Percentiles rank a stretch among this genome's conserved stretches.
These are phyloP conservation scores for Botrytis aclada DNA, from an alignment of 2,329 filamentous ascomycete genomes.

Conservation along the genomic window DNA sequence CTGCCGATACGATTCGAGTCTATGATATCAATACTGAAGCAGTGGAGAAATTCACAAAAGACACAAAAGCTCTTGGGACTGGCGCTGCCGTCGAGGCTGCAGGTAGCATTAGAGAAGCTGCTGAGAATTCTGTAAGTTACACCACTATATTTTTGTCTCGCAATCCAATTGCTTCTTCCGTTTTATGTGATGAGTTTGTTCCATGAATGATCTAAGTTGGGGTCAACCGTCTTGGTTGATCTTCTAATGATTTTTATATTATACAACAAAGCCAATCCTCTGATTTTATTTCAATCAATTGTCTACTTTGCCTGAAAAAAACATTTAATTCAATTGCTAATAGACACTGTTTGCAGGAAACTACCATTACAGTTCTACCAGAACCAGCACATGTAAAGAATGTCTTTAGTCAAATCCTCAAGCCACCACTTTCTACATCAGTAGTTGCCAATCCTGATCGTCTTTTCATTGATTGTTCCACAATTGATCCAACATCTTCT, in stretches of 20 bases:
- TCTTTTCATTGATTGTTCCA: constrained; percentile 93
- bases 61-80: constrained; percentile 35
- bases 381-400: constrained; percentile 83
- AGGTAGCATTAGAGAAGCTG: constrained; percentile 57
- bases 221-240: constrained; percentile 32
- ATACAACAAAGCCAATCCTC: constrained; percentile 37
- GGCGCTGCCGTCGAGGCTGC: constrained; percentile 54
- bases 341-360: constrained; percentile 56
- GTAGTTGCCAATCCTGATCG: constrained; percentile 54
- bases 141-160: constrained; percentile 8
- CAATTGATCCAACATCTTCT: constrained; percentile 88
- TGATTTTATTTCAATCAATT: constrained; percentile 26
- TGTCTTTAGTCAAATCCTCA: constrained; percentile 76
- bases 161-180: constrained; percentile 18
- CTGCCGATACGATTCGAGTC: constrained; percentile 59
- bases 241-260: constrained; percentile 34
- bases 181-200: constrained; percentile 36
- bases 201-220: constrained; percentile 37
- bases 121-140: constrained; percentile 61
- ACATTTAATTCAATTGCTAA: not conserved
- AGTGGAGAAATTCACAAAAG: constrained; percentile 55
- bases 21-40: constrained; percentile 62
- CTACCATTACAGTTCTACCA: constrained; percentile 83
- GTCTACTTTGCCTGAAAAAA: not conserved
- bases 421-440: constrained; percentile 50